Conservation (phyloP, 805 yeast genomes). For the Spathaspora gorwiae region DNA sequence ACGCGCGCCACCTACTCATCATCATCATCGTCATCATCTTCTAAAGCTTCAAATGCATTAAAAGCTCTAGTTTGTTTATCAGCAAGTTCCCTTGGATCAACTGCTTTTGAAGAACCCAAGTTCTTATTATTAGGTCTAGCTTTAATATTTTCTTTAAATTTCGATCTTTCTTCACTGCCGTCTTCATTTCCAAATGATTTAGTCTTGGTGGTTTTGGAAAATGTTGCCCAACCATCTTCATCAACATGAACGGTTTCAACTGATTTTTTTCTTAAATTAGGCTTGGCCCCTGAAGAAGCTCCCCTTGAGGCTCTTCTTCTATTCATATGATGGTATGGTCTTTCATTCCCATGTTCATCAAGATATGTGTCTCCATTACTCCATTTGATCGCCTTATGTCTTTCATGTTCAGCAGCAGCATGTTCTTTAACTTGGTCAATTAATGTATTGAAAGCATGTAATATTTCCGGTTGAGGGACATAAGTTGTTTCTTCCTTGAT, state of each 20-base stretch:
- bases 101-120: constrained; percentile 69
- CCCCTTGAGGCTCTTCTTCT: constrained; percentile 60
- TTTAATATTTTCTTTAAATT: constrained; percentile 44
- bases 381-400: constrained; percentile 22
- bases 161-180: constrained; percentile 42
- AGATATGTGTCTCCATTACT: constrained; percentile 40
- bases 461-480: constrained; percentile 59
- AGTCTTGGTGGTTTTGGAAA: constrained; percentile 32
- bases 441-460: constrained; percentile 59
- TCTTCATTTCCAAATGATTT: constrained; percentile 49
- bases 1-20: background rate
- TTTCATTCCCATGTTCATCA: constrained; percentile 42
- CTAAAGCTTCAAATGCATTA: constrained; percentile 81
- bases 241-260: constrained; percentile 52
- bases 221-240: constrained; percentile 81
- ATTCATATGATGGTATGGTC: constrained; percentile 43
- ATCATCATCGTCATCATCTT: constrained; percentile 45
- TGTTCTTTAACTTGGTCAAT: constrained; percentile 62
- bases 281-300: constrained; percentile 28
- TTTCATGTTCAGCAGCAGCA: constrained; percentile 22
- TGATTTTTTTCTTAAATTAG: constrained; percentile 55
- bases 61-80: constrained; percentile 63
- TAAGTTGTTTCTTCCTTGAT: constrained; percentile 49
- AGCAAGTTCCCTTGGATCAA: constrained; percentile 67
- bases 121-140: constrained; percentile 71